A percentile compares a stretch with the other conserved stretches of the same genome.
These are phyloP conservation scores for Hypoxylon sp. DNA, from an alignment of 2,329 filamentous ascomycete species.

Conservation along the genomic window DNA sequence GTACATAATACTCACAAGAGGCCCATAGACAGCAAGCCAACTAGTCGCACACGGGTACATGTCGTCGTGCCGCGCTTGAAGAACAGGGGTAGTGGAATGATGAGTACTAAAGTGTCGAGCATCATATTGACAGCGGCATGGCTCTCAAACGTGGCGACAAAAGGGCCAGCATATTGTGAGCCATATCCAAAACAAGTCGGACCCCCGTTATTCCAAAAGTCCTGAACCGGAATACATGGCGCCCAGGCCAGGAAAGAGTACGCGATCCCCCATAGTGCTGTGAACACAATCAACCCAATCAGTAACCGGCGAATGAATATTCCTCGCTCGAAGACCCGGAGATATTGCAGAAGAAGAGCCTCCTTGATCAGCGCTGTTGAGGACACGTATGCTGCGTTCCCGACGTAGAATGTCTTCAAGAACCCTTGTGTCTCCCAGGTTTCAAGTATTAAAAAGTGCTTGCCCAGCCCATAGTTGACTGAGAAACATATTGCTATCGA, in stretches of 20 bases:
- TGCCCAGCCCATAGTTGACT: slow-evolving; percentile 46
- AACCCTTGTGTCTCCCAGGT: slow-evolving; percentile 36
- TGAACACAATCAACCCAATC: slow-evolving; percentile 48
- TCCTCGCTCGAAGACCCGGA: slow-evolving; percentile 49
- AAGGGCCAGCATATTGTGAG: slow-evolving; percentile 46
- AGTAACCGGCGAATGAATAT: slow-evolving; percentile 43
- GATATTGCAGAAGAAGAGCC: slow-evolving; percentile 51
- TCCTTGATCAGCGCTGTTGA: slow-evolving; percentile 51
- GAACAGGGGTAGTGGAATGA: slow-evolving; percentile 55
- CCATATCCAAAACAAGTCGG: slow-evolving; percentile 54
- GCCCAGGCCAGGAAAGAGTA: slow-evolving; percentile 55
- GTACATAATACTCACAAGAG: slow-evolving; percentile 48
- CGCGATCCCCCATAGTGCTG: slow-evolving; percentile 52
- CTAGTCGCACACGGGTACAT: slow-evolving; percentile 50
- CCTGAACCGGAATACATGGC: slow-evolving; percentile 50
- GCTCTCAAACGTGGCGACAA: slow-evolving; percentile 54
- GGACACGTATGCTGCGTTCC: slow-evolving; percentile 47
- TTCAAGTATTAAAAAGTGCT: slow-evolving; percentile 47
- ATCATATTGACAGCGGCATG: slow-evolving; percentile 56
- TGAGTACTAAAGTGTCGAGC: slow-evolving; percentile 55
- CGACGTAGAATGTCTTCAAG: slow-evolving; percentile 50
- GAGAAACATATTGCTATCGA: slow-evolving; percentile 45
- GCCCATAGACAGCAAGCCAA: slow-evolving; percentile 53
- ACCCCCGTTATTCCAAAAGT: slow-evolving; percentile 45
- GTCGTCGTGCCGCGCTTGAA: slow-evolving; percentile 47